phyloP scores from a whole-genome alignment of 805 yeast genomes.

The Kazachstania bromeliacearum region DNA sequence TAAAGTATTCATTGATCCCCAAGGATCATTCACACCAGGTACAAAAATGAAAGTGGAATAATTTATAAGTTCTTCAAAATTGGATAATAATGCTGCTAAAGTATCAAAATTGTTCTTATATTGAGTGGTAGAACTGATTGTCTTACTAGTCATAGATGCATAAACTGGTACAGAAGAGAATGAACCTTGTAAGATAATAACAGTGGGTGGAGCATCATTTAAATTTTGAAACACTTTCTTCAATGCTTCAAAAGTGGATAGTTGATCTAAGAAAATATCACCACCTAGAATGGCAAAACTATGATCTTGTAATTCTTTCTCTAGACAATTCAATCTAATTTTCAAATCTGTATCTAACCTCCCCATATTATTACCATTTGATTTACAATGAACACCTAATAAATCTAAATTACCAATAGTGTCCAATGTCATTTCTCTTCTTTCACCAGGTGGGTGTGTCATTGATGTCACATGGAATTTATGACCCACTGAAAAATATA shows the following conservation, averaged over 20 bases:
- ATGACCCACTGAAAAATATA: slow-evolving; percentile 56
- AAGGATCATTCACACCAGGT: slow-evolving; percentile 91
- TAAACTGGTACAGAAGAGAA: slow-evolving; percentile 60
- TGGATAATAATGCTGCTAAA: slow-evolving; percentile 54
- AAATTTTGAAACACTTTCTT: slow-evolving; percentile 50
- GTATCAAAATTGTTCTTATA: slow-evolving; percentile 67
- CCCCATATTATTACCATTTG: slow-evolving; percentile 31
- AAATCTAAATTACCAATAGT: slow-evolving; percentile 76
- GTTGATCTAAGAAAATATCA: slow-evolving; percentile 57
- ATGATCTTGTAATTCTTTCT: slow-evolving; percentile 46
- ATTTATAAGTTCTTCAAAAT: slow-evolving; percentile 30
- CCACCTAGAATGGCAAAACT: slow-evolving; percentile 65
- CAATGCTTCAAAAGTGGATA: slow-evolving; percentile 50
- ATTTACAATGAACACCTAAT: slow-evolving; percentile 35
- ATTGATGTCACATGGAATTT: slow-evolving; percentile 67
- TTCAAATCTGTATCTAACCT: slow-evolving; percentile 56
- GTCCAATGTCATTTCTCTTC: slow-evolving; percentile 53
- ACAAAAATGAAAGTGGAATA: slow-evolving; percentile 55
- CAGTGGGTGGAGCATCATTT: slow-evolving; percentile 51
- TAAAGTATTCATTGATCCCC: slow-evolving; percentile 65
- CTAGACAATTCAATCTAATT: slow-evolving; percentile 45
- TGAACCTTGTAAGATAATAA: slow-evolving; percentile 75
- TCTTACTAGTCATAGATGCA: slow-evolving; percentile 43
- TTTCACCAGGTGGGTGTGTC: slow-evolving; percentile 84
- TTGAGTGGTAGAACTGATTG: slow-evolving; percentile 40